Percentiles rank a stretch among this genome's conserved stretches.
Evolutionary conservation across 2,329 filamentous ascomycete species (phyloP).

Genomic region (Penicillium sp.): DNA sequence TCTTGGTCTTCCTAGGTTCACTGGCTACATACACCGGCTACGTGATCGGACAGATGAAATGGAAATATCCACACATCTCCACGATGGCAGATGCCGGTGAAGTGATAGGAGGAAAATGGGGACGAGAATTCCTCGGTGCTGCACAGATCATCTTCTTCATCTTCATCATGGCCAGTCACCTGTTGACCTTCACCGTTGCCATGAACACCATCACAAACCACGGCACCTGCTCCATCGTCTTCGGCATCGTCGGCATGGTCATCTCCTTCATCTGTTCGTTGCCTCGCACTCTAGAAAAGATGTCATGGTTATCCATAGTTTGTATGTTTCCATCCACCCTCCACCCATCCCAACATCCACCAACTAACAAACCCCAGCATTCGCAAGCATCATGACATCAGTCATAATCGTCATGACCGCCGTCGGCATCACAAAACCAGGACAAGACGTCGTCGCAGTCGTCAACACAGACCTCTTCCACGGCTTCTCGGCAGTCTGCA

Average conservation of each 20-base stretch:
- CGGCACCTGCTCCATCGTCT: constrained; percentile 63
- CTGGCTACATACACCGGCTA: constrained; percentile 62
- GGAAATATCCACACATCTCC: constrained; percentile 57
- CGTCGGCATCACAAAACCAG: constrained; percentile 55
- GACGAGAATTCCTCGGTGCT: constrained; percentile 62
- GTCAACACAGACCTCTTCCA: constrained; percentile 51
- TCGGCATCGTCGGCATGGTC: constrained; percentile 59
- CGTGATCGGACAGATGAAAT: constrained; percentile 61
- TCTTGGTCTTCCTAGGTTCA: constrained; percentile 55
- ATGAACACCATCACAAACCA: constrained; percentile 64
- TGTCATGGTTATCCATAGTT: constrained; percentile 62
- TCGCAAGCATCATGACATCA: constrained; percentile 62
- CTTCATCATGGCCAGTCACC: constrained; percentile 71
- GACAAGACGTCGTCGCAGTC: constrained; percentile 38
- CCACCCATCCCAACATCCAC: neutral
- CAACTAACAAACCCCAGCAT: constrained; percentile 45
- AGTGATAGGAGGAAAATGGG: constrained; percentile 60
- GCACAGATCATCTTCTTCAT: constrained; percentile 65
- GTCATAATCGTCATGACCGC: constrained; percentile 67
- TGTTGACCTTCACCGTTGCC: constrained; percentile 68
- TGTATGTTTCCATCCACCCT: constrained; percentile 34
- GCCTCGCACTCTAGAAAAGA: constrained; percentile 62
- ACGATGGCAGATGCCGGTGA: constrained; percentile 68
- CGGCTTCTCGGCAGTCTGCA: constrained; percentile 62
- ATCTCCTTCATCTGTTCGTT: constrained; percentile 61